Percentiles rank a stretch among this genome's conserved stretches.
Conservation (phyloP, 2,329 filamentous ascomycete genomes). For the Aphanocladium album region DNA sequence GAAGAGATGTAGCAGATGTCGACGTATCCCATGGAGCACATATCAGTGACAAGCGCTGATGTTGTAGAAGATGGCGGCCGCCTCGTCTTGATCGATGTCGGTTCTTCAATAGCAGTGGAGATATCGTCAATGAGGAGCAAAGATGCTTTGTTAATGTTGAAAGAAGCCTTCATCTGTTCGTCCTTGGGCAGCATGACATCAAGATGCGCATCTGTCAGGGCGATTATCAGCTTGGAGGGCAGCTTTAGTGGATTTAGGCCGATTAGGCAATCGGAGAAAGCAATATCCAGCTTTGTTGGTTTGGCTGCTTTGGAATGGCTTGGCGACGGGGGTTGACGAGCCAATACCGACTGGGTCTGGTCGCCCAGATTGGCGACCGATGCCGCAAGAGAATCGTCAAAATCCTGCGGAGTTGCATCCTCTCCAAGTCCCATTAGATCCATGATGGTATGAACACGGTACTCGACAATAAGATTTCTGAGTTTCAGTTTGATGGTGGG, state of each 20-base stretch:
- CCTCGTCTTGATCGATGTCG: conserved; percentile 16
- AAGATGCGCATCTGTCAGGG: conserved; percentile 72
- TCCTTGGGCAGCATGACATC: conserved; percentile 62
- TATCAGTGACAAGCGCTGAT: conserved; percentile 48
- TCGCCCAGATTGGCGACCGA: conserved; percentile 76
- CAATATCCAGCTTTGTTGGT: conserved; percentile 65
- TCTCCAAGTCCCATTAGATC: conserved; percentile 68
- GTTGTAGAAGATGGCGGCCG: conserved; percentile 30
- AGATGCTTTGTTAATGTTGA: conserved; percentile 74
- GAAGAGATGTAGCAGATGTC: conserved; percentile 83
- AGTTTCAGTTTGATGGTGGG: conserved; percentile 85
- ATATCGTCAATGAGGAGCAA: conserved; percentile 78
- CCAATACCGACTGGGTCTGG: conserved; percentile 48
- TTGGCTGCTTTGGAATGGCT: conserved; percentile 36
- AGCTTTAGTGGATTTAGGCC: conserved; percentile 77
- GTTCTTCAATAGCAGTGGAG: conserved; percentile 24
- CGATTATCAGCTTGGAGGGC: conserved; percentile 70
- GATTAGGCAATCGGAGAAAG: conserved; percentile 73
- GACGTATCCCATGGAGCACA: conserved; percentile 70
- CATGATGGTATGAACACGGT: conserved; percentile 78
- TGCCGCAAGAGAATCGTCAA: conserved; percentile 69
- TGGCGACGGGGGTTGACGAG: conserved; percentile 22
- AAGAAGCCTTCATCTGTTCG: conserved; percentile 55
- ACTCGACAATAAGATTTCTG: conserved; percentile 80
- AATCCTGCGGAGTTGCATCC: conserved; percentile 63